Conservation (phyloP, 2,329 filamentous ascomycete genomes). For the Fusarium paranaense region DNA sequence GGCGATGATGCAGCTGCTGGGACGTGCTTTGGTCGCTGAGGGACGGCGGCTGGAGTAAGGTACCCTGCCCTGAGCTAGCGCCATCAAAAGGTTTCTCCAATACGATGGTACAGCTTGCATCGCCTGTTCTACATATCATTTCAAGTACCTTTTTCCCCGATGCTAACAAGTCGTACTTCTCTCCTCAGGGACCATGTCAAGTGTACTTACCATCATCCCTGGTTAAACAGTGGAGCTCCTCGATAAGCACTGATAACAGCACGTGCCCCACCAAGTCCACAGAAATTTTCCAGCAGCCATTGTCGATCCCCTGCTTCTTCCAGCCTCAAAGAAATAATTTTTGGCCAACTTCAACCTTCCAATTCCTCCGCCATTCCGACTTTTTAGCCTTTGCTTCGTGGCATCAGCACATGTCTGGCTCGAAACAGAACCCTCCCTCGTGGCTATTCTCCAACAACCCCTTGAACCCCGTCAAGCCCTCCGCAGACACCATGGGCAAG, state of each 20-base stretch:
- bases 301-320: constrained; percentile 7
- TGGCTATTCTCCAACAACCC: constrained; percentile 60
- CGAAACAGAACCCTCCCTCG: constrained; percentile 49
- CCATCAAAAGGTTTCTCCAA: neutral
- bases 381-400: neutral
- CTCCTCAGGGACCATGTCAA: neutral
- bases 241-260: constrained; percentile 39
- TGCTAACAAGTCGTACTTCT: neutral
- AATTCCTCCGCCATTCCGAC: constrained; percentile 12
- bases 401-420: constrained; percentile 49
- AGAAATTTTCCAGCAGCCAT: constrained; percentile 40
- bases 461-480: constrained; percentile 33
- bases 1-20: constrained; percentile 14
- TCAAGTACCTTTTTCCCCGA: neutral
- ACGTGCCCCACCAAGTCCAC: constrained; percentile 41
- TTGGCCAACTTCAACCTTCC: constrained; percentile 1
- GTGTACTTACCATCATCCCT: neutral
- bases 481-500: constrained; percentile 51
- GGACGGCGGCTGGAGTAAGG: constrained; percentile 3
- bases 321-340: constrained; percentile 28
- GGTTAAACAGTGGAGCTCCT: neutral
- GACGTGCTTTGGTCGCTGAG: constrained; percentile 18
- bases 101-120: neutral
- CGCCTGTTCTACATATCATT: neutral
- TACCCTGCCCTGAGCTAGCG: constrained; percentile 9